phyloP scores from a whole-genome alignment of 371 early-diverging fungal genomes.

The Chytridium lagenaria region DNA sequence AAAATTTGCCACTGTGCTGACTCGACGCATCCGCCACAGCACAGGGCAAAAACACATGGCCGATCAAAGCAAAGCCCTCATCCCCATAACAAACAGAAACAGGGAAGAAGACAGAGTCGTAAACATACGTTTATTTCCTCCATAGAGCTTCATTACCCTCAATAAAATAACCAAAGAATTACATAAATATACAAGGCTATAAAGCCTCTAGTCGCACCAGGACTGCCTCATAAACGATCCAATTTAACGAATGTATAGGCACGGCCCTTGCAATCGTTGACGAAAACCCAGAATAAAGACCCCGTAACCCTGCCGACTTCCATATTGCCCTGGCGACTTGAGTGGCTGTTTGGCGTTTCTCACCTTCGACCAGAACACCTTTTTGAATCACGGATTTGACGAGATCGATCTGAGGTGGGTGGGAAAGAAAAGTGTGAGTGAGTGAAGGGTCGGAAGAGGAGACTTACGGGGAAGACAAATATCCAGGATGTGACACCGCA shows the following conservation, averaged over 20 bases:
- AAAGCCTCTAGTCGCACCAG: no score
- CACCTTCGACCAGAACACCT: not conserved
- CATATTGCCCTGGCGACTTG: not conserved
- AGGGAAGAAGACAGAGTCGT: no score
- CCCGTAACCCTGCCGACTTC: not conserved
- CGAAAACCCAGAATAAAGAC: not conserved
- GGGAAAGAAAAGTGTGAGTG: not conserved
- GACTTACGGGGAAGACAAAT: conserved; percentile 7
- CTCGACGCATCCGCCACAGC: no score
- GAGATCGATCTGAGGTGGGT: not conserved
- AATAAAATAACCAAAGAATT: no score
- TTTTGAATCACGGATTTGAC: conserved; percentile 7
- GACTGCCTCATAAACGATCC: conserved; percentile 9
- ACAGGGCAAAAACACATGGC: no score
- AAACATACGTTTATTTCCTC: no score
- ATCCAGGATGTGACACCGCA: conserved; percentile 2
- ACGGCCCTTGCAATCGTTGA: not conserved
- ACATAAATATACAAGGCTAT: no score
- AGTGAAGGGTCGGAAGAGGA: not conserved
- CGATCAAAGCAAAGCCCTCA: no score
- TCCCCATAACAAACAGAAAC: no score
- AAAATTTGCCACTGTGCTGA: no score
- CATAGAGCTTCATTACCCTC: no score
- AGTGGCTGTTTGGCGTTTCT: not conserved
- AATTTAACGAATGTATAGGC: conserved; percentile 4